Evolutionary conservation across 2,329 filamentous ascomycete species (phyloP).

Genomic region (Chaetoscypha palmicola): DNA sequence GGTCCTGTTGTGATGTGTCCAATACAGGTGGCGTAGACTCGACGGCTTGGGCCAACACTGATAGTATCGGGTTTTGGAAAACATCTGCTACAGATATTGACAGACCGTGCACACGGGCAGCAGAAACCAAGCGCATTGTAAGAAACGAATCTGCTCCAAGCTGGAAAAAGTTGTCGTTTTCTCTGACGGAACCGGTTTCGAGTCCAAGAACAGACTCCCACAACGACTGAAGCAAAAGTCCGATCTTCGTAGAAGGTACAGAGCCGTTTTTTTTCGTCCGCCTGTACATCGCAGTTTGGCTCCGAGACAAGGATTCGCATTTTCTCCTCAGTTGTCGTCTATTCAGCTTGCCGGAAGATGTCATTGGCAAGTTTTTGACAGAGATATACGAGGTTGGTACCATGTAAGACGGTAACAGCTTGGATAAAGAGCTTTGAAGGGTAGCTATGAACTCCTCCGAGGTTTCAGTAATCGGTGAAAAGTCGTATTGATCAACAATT

Average conservation of each 20-base stretch:
- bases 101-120: conserved; percentile 19
- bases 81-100: conserved; percentile 36
- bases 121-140: conserved; percentile 37
- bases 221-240: conserved; percentile 5
- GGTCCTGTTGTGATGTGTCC: neutral
- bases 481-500: too few species aligned
- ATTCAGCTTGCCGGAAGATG: conserved; percentile 30
- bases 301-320: conserved; percentile 6
- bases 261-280: neutral
- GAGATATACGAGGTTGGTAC: conserved; percentile 30
- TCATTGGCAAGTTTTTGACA: conserved; percentile 26
- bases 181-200: conserved; percentile 11
- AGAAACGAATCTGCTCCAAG: conserved; percentile 41
- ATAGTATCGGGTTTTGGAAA: conserved; percentile 35
- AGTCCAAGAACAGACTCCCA: conserved; percentile 8
- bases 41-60: conserved; percentile 35
- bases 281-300: conserved; percentile 1
- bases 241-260: conserved; percentile 6
- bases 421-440: neutral
- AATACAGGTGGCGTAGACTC: conserved; percentile 14
- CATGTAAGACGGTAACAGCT: conserved; percentile 28
- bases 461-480: neutral
- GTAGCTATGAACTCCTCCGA: neutral
- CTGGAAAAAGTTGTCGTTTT: conserved; percentile 37
- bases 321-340: conserved; percentile 31